These are phyloP conservation scores for Dictyophora rubrovolvata DNA, from an alignment of 768 basidiomycete species.

Conservation along the genomic window DNA sequence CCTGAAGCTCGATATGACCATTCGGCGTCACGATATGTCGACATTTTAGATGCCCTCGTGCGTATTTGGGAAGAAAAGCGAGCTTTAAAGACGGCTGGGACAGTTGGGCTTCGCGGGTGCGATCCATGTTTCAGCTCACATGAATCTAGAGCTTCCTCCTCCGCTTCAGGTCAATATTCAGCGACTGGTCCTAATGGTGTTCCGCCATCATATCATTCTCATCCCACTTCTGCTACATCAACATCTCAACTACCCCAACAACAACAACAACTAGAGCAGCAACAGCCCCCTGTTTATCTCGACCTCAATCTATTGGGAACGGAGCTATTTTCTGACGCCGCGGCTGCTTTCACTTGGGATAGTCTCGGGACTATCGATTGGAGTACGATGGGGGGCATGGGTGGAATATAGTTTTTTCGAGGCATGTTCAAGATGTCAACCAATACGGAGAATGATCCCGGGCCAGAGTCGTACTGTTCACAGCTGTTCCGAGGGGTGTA, in stretches of 20 bases:
- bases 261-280: background rate
- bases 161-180: background rate
- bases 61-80: constrained; percentile 8
- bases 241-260: too few species aligned
- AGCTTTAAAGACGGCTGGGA: background rate
- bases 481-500: too few species aligned
- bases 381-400: background rate
- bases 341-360: constrained; percentile 5
- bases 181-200: background rate
- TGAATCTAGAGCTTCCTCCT: background rate
- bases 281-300: background rate
- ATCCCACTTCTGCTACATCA: background rate
- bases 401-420: background rate
- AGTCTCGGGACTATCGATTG: background rate
- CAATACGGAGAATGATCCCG: too few species aligned
- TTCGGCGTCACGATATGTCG: constrained; percentile 3
- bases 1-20: background rate
- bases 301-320: background rate
- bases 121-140: background rate
- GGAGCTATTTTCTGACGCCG: background rate
- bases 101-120: background rate
- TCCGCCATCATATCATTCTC: background rate
- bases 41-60: constrained; percentile 4
- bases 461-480: too few species aligned
- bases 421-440: too few species aligned